phyloP scores from a whole-genome alignment of 805 yeast species.

The Yamadazyma olivae region DNA sequence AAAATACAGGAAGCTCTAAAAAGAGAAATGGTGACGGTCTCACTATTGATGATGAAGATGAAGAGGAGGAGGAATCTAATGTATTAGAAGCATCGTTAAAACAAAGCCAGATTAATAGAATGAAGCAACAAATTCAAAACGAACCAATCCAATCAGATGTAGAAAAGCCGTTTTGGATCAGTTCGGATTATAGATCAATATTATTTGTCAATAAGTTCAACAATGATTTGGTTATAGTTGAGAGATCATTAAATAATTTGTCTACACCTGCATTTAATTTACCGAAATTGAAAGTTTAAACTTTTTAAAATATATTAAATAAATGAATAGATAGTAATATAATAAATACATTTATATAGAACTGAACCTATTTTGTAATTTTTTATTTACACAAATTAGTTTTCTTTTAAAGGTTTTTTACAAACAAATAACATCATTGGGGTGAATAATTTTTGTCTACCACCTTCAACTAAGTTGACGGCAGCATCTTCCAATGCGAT shows the following conservation, averaged over 20 bases:
- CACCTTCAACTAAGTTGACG: slow-evolving; percentile 90
- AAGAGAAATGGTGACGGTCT: slow-evolving; percentile 46
- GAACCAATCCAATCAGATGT: slow-evolving; percentile 17
- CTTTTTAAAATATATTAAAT: background rate
- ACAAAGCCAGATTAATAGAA: slow-evolving; percentile 27
- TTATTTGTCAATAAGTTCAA: slow-evolving; percentile 56
- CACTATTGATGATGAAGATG: slow-evolving; percentile 25
- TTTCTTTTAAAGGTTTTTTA: slow-evolving; percentile 59
- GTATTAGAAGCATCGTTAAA: slow-evolving; percentile 24
- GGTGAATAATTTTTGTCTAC: slow-evolving; percentile 82
- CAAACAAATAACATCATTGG: slow-evolving; percentile 96
- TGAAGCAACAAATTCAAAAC: slow-evolving; percentile 39
- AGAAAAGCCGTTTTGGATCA: slow-evolving; percentile 63
- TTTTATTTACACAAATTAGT: background rate
- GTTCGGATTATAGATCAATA: slow-evolving; percentile 72
- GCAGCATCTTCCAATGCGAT: slow-evolving; percentile 96
- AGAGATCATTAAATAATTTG: slow-evolving; percentile 63
- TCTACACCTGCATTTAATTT: slow-evolving; percentile 64
- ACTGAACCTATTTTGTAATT: background rate
- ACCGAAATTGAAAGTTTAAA: slow-evolving; percentile 50
- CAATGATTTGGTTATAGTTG: slow-evolving; percentile 67
- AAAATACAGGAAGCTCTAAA: slow-evolving; percentile 25
- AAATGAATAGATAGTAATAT: background rate
- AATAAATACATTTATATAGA: no score
- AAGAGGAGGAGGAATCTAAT: slow-evolving; percentile 24